Percentiles rank a stretch among this genome's conserved stretches.
These are phyloP conservation scores for Lodderomyces margitis DNA, from an alignment of 1,139 yeast species.

Conservation along the genomic window DNA sequence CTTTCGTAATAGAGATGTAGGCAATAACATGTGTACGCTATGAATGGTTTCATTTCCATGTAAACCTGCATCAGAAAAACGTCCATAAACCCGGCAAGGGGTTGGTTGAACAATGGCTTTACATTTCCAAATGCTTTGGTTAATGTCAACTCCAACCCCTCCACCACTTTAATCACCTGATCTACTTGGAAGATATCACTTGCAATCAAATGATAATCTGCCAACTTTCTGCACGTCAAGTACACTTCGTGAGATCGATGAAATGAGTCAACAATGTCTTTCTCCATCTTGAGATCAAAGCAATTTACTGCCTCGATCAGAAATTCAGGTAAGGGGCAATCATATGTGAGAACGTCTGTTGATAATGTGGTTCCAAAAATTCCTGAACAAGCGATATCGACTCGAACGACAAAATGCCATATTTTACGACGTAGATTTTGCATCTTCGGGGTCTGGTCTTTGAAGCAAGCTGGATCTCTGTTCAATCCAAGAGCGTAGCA, in stretches of 20 bases:
- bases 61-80: slow-evolving; percentile 7
- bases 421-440: slow-evolving; percentile 45
- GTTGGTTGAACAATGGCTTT: slow-evolving; percentile 7
- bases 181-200: slow-evolving; percentile 8
- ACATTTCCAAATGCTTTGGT: slow-evolving; percentile 10
- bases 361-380: slow-evolving; percentile 14
- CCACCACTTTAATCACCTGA: slow-evolving; percentile 12
- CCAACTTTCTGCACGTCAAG: slow-evolving; percentile 10
- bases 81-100: neutral
- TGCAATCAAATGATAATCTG: slow-evolving; percentile 9
- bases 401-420: slow-evolving; percentile 28
- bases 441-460: slow-evolving; percentile 12
- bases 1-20: slow-evolving; percentile 27
- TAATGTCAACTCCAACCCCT: slow-evolving; percentile 13
- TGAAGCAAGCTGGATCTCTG: slow-evolving; percentile 45
- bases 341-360: slow-evolving; percentile 17
- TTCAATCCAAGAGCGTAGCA: slow-evolving; percentile 52
- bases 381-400: slow-evolving; percentile 20
- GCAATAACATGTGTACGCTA: slow-evolving; percentile 23
- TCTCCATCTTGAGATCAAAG: slow-evolving; percentile 20
- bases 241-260: slow-evolving; percentile 12
- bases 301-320: slow-evolving; percentile 16
- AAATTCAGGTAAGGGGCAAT: slow-evolving; percentile 23
- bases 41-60: slow-evolving; percentile 16
- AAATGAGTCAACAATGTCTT: slow-evolving; percentile 17